Base-by-base conservation (phyloP, 108 stramenopile genomes). In the Nannochloropsis salina region DNA sequence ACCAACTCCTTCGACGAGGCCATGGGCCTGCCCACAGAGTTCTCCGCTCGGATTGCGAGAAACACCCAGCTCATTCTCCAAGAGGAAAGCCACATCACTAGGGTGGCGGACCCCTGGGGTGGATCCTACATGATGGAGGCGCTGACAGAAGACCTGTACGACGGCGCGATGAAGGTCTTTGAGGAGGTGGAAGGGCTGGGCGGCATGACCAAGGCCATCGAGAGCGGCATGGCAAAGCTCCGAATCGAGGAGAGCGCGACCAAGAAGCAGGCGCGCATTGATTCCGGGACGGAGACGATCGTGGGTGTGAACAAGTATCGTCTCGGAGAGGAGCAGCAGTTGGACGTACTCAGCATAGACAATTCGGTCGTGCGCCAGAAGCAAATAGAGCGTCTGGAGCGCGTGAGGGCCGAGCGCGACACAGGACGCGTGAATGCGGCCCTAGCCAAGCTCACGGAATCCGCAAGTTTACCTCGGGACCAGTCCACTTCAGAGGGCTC, bases 1-100 rank as follows among this genome's bases (percentile, higher is more conserved):
- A 99, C 98, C n/a, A 98, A 99, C 86, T 92, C 95, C 9, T 97
- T 96, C 90, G 98, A 99, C 89, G 98, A 99, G 92, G 98, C 98
- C 44, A 93, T 97, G 42, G 97, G 96, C 8, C 94, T 99, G 44
- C 98, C 98, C 12, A 98, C 98, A 3, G 94, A 95, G 42, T 95
- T 96, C 84, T 94, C 96, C 15, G 97, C 97, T 84, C 94, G 98
- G 42, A 95, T 98, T 45, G 98, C 98, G 42, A 91, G 98, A 2
- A 98, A 97, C 88, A 99, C 98, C 9, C 98, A 99, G 87, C 90
- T 99, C 45, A 95, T 99, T 85, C 87, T 84, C 44, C 80, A 22
- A 92, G 97, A 99, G 90, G 98, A 99, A 86, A 95, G 97, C 2
- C 96, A 95, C 21, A 93, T 97, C 44, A 92, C 93, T 83, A 41